A percentile compares a stretch with the other conserved stretches of the same genome.
Evolutionary conservation across 2,329 filamentous ascomycete genomes (phyloP).

Genomic region (Fusarium sp.): DNA sequence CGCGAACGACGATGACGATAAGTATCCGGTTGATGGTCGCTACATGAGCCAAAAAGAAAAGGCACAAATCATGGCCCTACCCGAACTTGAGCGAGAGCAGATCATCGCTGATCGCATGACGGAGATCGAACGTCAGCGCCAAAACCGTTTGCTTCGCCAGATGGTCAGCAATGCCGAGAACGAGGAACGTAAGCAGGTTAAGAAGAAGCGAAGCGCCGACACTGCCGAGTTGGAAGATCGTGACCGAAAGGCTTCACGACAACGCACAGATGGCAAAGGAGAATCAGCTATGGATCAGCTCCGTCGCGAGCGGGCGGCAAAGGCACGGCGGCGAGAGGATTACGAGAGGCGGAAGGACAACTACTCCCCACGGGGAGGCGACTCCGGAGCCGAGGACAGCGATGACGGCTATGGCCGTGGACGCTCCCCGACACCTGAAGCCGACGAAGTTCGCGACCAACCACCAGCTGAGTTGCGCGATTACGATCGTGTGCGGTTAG

Average conservation of each 20-base stretch:
- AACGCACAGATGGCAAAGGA: slow-evolving; percentile 64
- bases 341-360: slow-evolving; percentile 70
- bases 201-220: slow-evolving; percentile 81
- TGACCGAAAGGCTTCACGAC: slow-evolving; percentile 75
- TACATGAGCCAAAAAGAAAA: slow-evolving; percentile 80
- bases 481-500: slow-evolving; percentile 84
- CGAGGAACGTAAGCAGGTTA: slow-evolving; percentile 63
- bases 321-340: slow-evolving; percentile 62
- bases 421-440: slow-evolving; percentile 66
- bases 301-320: slow-evolving; percentile 70
- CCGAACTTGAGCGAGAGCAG: slow-evolving; percentile 90
- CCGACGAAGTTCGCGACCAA: slow-evolving; percentile 75
- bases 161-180: slow-evolving; percentile 76
- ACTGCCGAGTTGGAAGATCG: slow-evolving; percentile 83
- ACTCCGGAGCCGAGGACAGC: slow-evolving; percentile 70
- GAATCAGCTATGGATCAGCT: slow-evolving; percentile 77
- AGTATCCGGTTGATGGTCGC: slow-evolving; percentile 89
- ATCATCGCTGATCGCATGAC: slow-evolving; percentile 88
- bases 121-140: slow-evolving; percentile 82
- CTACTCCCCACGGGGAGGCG: slow-evolving; percentile 50
- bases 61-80: slow-evolving; percentile 82
- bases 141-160: slow-evolving; percentile 83
- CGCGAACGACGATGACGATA: slow-evolving; percentile 68
- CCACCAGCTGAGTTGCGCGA: slow-evolving; percentile 80
- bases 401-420: slow-evolving; percentile 80